Percentiles rank a stretch among this genome's conserved stretches.
These are phyloP conservation scores for Metarhizium robertsii DNA, from an alignment of 2,329 filamentous ascomycete genomes.

Conservation along the genomic window DNA sequence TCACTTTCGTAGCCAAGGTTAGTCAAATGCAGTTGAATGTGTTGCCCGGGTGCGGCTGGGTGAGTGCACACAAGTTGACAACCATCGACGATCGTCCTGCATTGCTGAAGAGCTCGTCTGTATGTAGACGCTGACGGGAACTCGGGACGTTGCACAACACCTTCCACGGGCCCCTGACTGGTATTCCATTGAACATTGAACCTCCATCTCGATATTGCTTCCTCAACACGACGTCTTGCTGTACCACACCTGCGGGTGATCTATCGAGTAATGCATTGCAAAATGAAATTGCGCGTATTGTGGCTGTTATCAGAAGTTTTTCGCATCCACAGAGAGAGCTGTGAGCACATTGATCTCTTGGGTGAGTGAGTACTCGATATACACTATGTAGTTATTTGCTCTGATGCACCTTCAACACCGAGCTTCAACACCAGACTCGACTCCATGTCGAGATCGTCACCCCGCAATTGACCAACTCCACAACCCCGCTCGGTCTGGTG, in stretches of 20 bases:
- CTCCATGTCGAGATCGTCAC: neutral
- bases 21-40: neutral
- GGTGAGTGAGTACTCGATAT: no score
- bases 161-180: neutral
- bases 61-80: neutral
- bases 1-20: neutral
- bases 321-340: neutral
- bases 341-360: no score
- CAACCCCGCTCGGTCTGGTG: constrained; percentile 9
- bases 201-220: neutral
- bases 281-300: neutral
- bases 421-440: neutral
- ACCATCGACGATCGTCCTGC: neutral
- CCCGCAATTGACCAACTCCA: constrained; percentile 7
- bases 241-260: neutral
- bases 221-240: neutral
- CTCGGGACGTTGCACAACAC: neutral
- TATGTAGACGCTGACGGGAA: neutral
- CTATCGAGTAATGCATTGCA: neutral
- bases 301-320: neutral
- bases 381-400: no score
- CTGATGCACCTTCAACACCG: no score
- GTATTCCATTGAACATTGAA: neutral
- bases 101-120: neutral
- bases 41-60: neutral